A percentile compares a stretch with the other conserved stretches of the same genome.
These are phyloP conservation scores for Aphanocladium album DNA, from an alignment of 2,329 filamentous ascomycete species.

Conservation along the genomic window DNA sequence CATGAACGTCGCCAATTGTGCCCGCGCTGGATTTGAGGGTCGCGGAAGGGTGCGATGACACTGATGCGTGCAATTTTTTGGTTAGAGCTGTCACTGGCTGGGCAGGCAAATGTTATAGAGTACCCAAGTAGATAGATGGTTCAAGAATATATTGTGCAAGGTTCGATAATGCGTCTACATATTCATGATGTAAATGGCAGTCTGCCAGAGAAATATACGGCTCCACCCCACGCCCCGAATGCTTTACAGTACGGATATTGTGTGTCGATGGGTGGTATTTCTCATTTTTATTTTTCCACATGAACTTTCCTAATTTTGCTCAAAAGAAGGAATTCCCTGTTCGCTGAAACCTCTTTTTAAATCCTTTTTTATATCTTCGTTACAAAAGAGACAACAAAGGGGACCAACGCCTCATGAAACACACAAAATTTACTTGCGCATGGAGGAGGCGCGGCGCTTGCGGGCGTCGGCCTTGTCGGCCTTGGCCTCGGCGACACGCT, in stretches of 20 bases:
- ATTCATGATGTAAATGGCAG: background rate
- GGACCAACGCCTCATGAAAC: constrained; percentile 13
- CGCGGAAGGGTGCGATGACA: no score
- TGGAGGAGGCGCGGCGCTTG: constrained; percentile 95
- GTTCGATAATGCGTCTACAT: constrained; percentile 30
- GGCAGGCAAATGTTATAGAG: no score
- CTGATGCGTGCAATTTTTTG: no score
- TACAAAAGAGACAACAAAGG: constrained; percentile 12
- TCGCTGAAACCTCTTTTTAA: constrained; percentile 18
- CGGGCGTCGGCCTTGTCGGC: constrained; percentile 85
- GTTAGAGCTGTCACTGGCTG: no score
- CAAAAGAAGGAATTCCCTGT: constrained; percentile 12
- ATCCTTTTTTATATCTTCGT: background rate
- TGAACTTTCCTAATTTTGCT: constrained; percentile 2
- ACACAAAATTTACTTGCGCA: constrained; percentile 68
- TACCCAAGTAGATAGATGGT: no score
- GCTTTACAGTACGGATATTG: background rate
- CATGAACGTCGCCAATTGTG: no score
- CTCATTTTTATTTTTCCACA: constrained; percentile 7
- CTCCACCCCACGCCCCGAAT: background rate
- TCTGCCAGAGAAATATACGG: background rate
- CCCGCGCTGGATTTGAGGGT: no score
- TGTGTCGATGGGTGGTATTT: background rate
- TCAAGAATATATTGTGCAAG: constrained; percentile 27
- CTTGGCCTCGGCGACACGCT: constrained; percentile 96